Base-by-base conservation (phyloP, 2,329 filamentous ascomycete species). In the Rutstroemia sp. region DNA sequence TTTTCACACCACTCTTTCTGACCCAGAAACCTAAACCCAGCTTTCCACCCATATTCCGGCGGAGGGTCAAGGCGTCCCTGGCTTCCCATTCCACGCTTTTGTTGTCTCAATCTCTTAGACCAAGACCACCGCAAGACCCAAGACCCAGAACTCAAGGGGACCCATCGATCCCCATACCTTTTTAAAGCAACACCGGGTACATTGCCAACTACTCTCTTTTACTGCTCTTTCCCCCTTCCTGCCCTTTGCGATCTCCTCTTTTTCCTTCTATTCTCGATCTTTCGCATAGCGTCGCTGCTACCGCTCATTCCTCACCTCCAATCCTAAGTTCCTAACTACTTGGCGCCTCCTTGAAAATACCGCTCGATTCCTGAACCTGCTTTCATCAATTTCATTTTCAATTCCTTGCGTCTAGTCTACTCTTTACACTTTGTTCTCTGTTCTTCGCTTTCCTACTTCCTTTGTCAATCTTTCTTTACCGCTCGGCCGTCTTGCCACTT, bases 21-120 rank as follows among this genome's bases (percentile, higher is more conserved):
- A 34, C 30, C 9, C 12, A 34, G 12, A 34, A 34, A 34, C 10
- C 30, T 34, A 34, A 34, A 34, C 30, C 30, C 30, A 34, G 30
- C 30, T 12, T 34, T 12, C 9, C 30, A 34, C 10, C 30, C 30
- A 34, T 34, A 34, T 5, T 34, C 30, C 30, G 30, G 9, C 16
- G 25, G 21, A 54, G 19, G 19, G 51, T 54, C 51, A 54, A 54
- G 51, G 51, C 44, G 51, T 48, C 34, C 44, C 51, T 40, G 7
- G 17, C 47, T 42, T 19, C n/a, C n/a, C 39, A 54, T 54, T 48
- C 51, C 51, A 54, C 51, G 47, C 51, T 38, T 48, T 23, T 40
- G 16, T 54, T 54, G 51, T 54, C 51, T 54, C 51, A 54, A 54
- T 54, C 48, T 34, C 19, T 8, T 25, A 8, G 39, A n/a, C 49